Conservation (phyloP, 768 basidiomycete genomes). For the Boletus sp. region DNA sequence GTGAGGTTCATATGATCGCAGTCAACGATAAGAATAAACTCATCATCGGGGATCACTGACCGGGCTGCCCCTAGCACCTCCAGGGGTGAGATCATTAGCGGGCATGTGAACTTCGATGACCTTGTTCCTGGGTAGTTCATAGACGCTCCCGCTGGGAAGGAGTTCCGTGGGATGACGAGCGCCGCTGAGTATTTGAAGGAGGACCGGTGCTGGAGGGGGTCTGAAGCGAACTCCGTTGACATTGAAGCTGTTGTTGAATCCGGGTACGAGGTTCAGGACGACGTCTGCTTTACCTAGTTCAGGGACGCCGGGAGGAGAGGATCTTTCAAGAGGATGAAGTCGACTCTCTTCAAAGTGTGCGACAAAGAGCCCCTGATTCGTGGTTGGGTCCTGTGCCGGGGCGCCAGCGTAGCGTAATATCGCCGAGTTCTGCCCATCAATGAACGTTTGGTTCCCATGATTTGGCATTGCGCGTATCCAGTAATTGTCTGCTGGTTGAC, state of each 20-base stretch:
- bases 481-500: slow-evolving; percentile 39
- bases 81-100: slow-evolving; percentile 31
- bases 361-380: slow-evolving; percentile 15
- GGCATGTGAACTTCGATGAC: slow-evolving; percentile 49
- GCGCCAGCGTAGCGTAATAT: slow-evolving; percentile 41
- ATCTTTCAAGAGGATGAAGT: slow-evolving; percentile 31
- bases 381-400: slow-evolving; percentile 33
- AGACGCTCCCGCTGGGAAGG: slow-evolving; percentile 47
- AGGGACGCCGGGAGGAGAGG: slow-evolving; percentile 31
- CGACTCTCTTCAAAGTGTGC: slow-evolving; percentile 32
- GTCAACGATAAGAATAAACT: background rate
- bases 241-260: slow-evolving; percentile 12
- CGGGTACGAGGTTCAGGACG: slow-evolving; percentile 21
- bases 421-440: slow-evolving; percentile 35
- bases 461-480: slow-evolving; percentile 39
- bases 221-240: slow-evolving; percentile 36
- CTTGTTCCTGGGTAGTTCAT: slow-evolving; percentile 43
- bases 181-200: slow-evolving; percentile 59
- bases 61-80: slow-evolving; percentile 36
- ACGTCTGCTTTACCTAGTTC: slow-evolving; percentile 34
- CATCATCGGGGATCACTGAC: slow-evolving; percentile 16
- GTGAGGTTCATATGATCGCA: background rate
- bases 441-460: slow-evolving; percentile 31
- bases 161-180: slow-evolving; percentile 44
- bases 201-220: slow-evolving; percentile 46